Conservation (phyloP, 1,284 basidiomycete genomes). For the Erythrobasidium hasegawianum region DNA sequence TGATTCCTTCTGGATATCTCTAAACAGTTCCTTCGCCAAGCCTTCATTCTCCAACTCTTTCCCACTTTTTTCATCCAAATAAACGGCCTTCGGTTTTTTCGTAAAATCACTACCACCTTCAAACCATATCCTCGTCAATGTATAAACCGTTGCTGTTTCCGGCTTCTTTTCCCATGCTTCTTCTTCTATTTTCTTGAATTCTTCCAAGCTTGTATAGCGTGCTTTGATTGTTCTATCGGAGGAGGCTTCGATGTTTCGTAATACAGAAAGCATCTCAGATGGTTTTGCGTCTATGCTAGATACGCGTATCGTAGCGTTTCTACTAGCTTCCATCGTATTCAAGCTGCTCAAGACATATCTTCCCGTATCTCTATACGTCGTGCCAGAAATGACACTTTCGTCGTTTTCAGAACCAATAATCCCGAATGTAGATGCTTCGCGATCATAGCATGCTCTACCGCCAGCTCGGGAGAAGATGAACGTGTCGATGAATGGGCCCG, state of each 20-base stretch:
- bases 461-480: conserved; percentile 26
- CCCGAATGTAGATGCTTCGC: conserved; percentile 15
- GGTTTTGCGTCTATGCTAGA: conserved; percentile 28
- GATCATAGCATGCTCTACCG: conserved; percentile 12
- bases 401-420: conserved; percentile 30
- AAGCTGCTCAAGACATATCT: conserved; percentile 30
- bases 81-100: conserved; percentile 33
- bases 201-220: conserved; percentile 14
- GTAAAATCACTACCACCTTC: conserved; percentile 36
- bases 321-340: conserved; percentile 25
- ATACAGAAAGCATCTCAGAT: conserved; percentile 19
- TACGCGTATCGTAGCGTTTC: conserved; percentile 35
- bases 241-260: conserved; percentile 20
- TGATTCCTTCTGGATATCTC: conserved; percentile 23
- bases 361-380: conserved; percentile 35
- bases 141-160: conserved; percentile 24
- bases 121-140: conserved; percentile 36
- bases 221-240: too few relatives aligned
- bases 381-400: conserved; percentile 29
- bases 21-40: conserved; percentile 34
- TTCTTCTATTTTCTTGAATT: conserved; percentile 15
- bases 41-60: conserved; percentile 31
- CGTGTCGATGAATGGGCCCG: conserved; percentile 36
- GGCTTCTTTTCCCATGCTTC: conserved; percentile 29
- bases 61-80: conserved; percentile 10